A percentile compares a stretch with the other conserved stretches of the same genome.
These are phyloP conservation scores for Prunus mume DNA, from an alignment of 306 rosid genomes.

Conservation along the genomic window DNA sequence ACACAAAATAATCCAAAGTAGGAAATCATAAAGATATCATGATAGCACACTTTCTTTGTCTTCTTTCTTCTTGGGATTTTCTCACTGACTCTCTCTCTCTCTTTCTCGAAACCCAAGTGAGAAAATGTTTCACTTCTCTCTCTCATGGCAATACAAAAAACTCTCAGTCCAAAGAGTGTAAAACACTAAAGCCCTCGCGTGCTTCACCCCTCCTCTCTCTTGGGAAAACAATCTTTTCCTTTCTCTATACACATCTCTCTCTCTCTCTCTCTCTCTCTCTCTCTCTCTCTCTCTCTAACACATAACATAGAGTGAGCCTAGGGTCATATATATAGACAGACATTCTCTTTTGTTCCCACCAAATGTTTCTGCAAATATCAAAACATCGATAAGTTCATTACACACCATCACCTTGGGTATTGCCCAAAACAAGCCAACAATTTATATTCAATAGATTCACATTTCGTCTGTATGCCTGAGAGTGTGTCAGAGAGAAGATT, in stretches of 20 bases:
- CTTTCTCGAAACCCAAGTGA: slow-evolving; percentile 16
- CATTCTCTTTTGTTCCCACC: slow-evolving; percentile 48
- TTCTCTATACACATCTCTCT: not conserved
- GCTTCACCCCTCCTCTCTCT: slow-evolving; percentile 40
- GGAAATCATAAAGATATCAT: slow-evolving; percentile 53
- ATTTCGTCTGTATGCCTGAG: slow-evolving; percentile 9
- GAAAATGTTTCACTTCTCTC: not conserved
- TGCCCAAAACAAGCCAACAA: slow-evolving; percentile 23
- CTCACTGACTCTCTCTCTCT: slow-evolving; percentile 17
- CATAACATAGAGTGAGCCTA: slow-evolving; percentile 10
- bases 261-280: not conserved
- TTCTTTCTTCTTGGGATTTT: slow-evolving; percentile 48
- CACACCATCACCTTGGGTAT: slow-evolving; percentile 25
- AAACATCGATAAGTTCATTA: slow-evolving; percentile 10
- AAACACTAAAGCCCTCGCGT: slow-evolving; percentile 44
- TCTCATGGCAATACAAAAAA: slow-evolving; percentile 30
- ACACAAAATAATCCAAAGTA: slow-evolving; percentile 29
- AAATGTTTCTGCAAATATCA: slow-evolving; percentile 35
- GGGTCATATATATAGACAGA: slow-evolving; percentile 33
- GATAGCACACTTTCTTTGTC: slow-evolving; percentile 53
- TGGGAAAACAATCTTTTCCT: slow-evolving; percentile 32
- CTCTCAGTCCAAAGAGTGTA: slow-evolving; percentile 57
- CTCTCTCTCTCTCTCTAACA: not conserved
- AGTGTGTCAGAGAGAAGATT: slow-evolving; percentile 23
- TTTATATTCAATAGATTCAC: not conserved